phyloP scores from a whole-genome alignment of 2,329 filamentous ascomycete species.

The Blumeria graminis region DNA sequence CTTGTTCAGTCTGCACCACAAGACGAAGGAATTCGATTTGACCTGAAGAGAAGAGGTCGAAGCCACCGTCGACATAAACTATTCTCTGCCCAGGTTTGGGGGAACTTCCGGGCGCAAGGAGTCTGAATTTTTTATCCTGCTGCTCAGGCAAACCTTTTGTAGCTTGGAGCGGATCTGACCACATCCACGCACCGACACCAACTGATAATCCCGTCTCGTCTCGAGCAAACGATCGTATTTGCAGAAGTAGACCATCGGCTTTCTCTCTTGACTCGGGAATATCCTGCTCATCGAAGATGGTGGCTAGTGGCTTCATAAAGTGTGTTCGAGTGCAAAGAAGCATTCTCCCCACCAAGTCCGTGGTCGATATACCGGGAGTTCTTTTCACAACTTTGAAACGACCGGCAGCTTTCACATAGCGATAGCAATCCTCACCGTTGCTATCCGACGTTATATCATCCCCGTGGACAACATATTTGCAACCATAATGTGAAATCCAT shows the following conservation, averaged over 20 bases:
- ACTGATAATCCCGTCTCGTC: constrained; percentile 59
- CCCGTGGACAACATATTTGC: constrained; percentile 85
- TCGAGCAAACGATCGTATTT: constrained; percentile 48
- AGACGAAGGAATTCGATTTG: constrained; percentile 83
- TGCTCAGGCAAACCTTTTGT: constrained; percentile 19
- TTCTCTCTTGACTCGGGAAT: constrained; percentile 47
- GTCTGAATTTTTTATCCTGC: constrained; percentile 39
- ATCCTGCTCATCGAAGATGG: constrained; percentile 43
- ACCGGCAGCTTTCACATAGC: constrained; percentile 82
- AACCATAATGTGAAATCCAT: constrained; percentile 91
- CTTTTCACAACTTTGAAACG: constrained; percentile 93
- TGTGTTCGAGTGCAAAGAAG: constrained; percentile 83
- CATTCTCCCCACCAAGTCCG: constrained; percentile 95
- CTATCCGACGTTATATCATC: constrained; percentile 95
- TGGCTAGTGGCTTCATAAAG: constrained; percentile 63
- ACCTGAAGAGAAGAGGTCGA: constrained; percentile 87
- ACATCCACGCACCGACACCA: constrained; percentile 69
- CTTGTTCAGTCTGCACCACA: constrained; percentile 51
- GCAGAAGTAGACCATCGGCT: constrained; percentile 34
- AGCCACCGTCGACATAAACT: constrained; percentile 89
- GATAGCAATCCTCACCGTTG: constrained; percentile 86
- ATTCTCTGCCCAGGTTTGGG: constrained; percentile 59
- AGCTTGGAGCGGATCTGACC: constrained; percentile 28
- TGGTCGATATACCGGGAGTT: constrained; percentile 89
- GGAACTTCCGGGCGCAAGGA: constrained; percentile 44